Percentiles rank a stretch among this genome's conserved stretches.
phyloP scores from a whole-genome alignment of 2,329 filamentous ascomycete species.

The Talaromyces rugulosus region DNA sequence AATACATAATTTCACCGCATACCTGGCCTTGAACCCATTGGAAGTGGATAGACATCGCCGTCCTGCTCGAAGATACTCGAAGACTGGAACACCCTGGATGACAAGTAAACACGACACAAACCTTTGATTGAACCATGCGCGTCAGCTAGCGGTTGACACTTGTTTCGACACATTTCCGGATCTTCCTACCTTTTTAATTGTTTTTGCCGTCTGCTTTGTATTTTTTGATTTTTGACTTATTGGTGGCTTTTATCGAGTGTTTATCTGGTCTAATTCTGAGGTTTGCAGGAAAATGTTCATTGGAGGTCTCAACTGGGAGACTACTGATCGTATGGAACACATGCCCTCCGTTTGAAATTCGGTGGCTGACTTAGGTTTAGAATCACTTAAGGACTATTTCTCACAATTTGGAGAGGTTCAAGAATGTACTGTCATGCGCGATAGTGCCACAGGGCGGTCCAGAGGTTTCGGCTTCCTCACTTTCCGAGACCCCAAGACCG shows the following conservation, averaged over 20 bases:
- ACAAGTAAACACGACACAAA: not conserved
- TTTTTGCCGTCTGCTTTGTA: not conserved
- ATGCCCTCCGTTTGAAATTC: not conserved
- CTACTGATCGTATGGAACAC: slow-evolving; percentile 78
- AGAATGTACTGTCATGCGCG: slow-evolving; percentile 99
- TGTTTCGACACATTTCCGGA: not conserved
- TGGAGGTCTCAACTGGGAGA: slow-evolving; percentile 97
- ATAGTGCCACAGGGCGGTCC: slow-evolving; percentile 87
- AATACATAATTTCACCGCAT: not conserved
- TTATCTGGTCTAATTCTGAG: slow-evolving; percentile 25
- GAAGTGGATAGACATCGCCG: not conserved
- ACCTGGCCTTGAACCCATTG: not conserved
- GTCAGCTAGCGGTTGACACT: not conserved
- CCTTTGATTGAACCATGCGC: not conserved
- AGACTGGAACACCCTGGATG: not conserved
- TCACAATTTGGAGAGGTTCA: slow-evolving; percentile 95
- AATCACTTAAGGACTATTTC: slow-evolving; percentile 95
- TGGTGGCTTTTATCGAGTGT: not conserved
- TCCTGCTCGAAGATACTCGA: not conserved
- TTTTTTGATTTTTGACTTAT: not conserved
- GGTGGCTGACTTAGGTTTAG: slow-evolving; percentile 44
- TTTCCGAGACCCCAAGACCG: slow-evolving; percentile 94
- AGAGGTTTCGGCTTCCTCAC: slow-evolving; percentile 96
- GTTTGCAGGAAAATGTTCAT: slow-evolving; percentile 95
- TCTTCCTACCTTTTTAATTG: not conserved